These are phyloP conservation scores for Tolypocladium pustulatum DNA, from an alignment of 2,329 filamentous ascomycete species.

Conservation along the genomic window DNA sequence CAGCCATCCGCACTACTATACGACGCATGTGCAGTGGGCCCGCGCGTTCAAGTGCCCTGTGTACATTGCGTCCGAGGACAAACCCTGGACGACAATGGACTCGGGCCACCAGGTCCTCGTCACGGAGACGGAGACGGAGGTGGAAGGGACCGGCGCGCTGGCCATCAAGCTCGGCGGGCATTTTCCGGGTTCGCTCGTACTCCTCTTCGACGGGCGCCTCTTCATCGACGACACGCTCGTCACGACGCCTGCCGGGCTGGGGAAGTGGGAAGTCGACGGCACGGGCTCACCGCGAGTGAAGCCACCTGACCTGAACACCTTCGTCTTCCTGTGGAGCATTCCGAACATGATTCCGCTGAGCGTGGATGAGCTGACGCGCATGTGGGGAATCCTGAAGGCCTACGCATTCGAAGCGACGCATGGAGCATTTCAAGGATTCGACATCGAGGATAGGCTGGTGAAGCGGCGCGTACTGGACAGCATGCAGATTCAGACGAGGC, in stretches of 20 bases:
- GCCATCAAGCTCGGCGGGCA: constrained; percentile 68
- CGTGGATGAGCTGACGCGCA: constrained; percentile 50
- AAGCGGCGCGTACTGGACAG: constrained; percentile 62
- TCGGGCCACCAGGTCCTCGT: constrained; percentile 38
- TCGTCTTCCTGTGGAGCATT: constrained; percentile 67
- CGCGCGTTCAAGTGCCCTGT: constrained; percentile 57
- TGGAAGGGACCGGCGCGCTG: constrained; percentile 37
- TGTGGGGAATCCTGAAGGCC: constrained; percentile 57
- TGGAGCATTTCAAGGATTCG: constrained; percentile 54
- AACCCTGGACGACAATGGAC: constrained; percentile 46
- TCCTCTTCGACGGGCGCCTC: constrained; percentile 51
- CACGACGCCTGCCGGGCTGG: constrained; percentile 50
- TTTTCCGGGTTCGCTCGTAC: constrained; percentile 63
- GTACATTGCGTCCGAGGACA: constrained; percentile 57
- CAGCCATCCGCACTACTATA: constrained; percentile 75
- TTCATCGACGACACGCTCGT: constrained; percentile 70
- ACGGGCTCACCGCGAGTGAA: constrained; percentile 21
- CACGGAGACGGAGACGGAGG: constrained; percentile 26
- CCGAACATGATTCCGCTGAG: constrained; percentile 65
- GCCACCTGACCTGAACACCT: constrained; percentile 40
- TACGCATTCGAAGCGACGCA: constrained; percentile 57
- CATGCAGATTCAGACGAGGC: constrained; percentile 60
- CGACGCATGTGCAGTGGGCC: constrained; percentile 66
- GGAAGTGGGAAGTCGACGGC: constrained; percentile 31
- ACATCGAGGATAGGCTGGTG: constrained; percentile 46